Percentiles rank a stretch among this genome's conserved stretches.
Conservation (phyloP, 2,329 filamentous ascomycete genomes). For the Claviceps sp. region DNA sequence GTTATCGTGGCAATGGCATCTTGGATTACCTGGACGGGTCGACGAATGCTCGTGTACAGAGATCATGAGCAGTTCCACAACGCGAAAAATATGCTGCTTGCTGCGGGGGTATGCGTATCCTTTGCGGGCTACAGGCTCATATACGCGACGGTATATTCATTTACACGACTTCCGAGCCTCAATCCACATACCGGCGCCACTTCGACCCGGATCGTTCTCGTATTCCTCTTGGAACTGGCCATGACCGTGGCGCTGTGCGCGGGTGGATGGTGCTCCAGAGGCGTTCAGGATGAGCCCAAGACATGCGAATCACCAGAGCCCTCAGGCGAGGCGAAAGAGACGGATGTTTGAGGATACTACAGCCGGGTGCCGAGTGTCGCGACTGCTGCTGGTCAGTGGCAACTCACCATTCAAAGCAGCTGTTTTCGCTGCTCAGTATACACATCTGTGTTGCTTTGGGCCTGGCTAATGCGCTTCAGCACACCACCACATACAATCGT, state of each 20-base stretch:
- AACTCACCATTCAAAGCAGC: no score
- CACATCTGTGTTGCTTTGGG: no score
- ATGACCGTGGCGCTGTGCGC: background rate
- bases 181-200: background rate
- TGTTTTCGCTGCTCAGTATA: no score
- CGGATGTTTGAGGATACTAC: background rate
- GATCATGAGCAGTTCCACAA: background rate
- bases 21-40: background rate
- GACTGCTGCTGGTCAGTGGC: background rate
- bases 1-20: background rate
- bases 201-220: background rate
- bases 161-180: background rate
- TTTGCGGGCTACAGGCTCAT: background rate
- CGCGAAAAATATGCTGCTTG: background rate
- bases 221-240: background rate
- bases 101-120: background rate
- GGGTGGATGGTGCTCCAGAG: background rate
- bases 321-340: background rate
- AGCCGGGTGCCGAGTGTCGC: background rate
- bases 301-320: background rate
- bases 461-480: no score
- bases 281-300: background rate
- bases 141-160: background rate
- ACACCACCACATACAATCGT: no score
- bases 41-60: background rate